Percentiles rank a stretch among this genome's conserved stretches.
phyloP scores from a whole-genome alignment of 2,329 filamentous ascomycete genomes.

The Exophiala bonariae region DNA sequence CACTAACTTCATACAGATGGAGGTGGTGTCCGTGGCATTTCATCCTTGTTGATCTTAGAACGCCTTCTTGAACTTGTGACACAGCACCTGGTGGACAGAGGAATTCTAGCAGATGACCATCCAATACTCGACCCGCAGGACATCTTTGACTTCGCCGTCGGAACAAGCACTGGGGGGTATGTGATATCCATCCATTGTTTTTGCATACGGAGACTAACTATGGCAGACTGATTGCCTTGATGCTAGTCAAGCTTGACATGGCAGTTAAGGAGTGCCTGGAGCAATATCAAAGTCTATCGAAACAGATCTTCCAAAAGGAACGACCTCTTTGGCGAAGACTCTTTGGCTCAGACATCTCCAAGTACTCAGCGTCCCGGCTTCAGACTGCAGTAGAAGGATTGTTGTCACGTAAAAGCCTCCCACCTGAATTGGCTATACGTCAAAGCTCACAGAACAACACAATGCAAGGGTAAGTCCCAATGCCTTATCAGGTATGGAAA shows the following conservation, averaged over 20 bases:
- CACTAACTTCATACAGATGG: constrained; percentile 35
- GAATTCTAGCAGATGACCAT: constrained; percentile 8
- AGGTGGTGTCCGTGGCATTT: constrained; percentile 43
- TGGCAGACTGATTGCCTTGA: constrained; percentile 48
- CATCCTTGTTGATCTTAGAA: constrained; percentile 37
- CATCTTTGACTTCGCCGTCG: constrained; percentile 43
- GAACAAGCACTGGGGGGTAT: constrained; percentile 39
- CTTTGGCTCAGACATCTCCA: constrained; percentile 20
- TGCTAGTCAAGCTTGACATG: constrained; percentile 50
- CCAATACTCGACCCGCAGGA: constrained; percentile 33
- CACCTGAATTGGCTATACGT: constrained; percentile 12
- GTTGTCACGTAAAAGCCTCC: constrained; percentile 13
- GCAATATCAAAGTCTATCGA: constrained; percentile 41
- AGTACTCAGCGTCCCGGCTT: constrained; percentile 17
- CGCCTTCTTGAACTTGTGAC: constrained; percentile 36
- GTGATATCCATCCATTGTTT: constrained; percentile 9
- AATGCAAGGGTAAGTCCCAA: constrained; percentile 11
- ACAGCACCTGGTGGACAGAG: constrained; percentile 14
- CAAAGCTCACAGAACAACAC: constrained; percentile 7
- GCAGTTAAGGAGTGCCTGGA: constrained; percentile 44
- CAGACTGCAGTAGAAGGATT: constrained; percentile 16
- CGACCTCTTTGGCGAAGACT: constrained; percentile 14
- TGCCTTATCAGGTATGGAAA: background rate
- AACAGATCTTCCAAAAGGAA: constrained; percentile 19
- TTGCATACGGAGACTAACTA: constrained; percentile 1